Conservation (phyloP, 1,139 yeast genomes). For the Yamadazyma friedrichii region DNA sequence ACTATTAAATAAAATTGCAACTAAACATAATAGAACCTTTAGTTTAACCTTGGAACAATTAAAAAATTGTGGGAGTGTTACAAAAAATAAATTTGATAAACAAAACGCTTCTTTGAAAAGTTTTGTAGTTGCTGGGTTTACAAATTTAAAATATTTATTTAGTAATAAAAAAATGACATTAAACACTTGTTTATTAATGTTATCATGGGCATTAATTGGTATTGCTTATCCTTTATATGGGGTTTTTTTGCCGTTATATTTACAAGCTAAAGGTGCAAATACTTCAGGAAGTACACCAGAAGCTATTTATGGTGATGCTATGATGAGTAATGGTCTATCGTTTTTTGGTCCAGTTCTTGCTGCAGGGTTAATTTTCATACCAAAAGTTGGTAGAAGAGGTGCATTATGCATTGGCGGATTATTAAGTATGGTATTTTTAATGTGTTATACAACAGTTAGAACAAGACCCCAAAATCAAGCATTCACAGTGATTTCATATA, state of each 20-base stretch:
- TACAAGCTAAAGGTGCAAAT: conserved; percentile 46
- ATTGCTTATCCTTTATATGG: conserved; percentile 52
- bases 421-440: conserved; percentile 51
- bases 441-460: conserved; percentile 56
- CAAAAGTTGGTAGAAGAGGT: conserved; percentile 54
- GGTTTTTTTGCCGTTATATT: conserved; percentile 49
- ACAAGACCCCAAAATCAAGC: conserved; percentile 52
- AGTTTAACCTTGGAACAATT: conserved; percentile 29
- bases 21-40: conserved; percentile 27
- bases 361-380: conserved; percentile 43
- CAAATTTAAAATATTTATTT: conserved; percentile 37
- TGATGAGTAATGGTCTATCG: conserved; percentile 49
- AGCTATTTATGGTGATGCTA: conserved; percentile 51
- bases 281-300: conserved; percentile 32
- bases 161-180: conserved; percentile 34
- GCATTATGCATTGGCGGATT: conserved; percentile 55
- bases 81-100: conserved; percentile 18
- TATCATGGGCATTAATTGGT: conserved; percentile 53
- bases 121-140: conserved; percentile 14
- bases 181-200: conserved; percentile 39
- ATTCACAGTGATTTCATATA: conserved; percentile 49
- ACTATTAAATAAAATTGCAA: conserved; percentile 27
- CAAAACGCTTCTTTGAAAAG: conserved; percentile 18
- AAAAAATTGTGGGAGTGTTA: conserved; percentile 26
- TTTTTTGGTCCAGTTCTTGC: conserved; percentile 60